A percentile compares a stretch with the other conserved stretches of the same genome.
Conservation (phyloP, 306 rosid genomes). For the Parietaria judaica region DNA sequence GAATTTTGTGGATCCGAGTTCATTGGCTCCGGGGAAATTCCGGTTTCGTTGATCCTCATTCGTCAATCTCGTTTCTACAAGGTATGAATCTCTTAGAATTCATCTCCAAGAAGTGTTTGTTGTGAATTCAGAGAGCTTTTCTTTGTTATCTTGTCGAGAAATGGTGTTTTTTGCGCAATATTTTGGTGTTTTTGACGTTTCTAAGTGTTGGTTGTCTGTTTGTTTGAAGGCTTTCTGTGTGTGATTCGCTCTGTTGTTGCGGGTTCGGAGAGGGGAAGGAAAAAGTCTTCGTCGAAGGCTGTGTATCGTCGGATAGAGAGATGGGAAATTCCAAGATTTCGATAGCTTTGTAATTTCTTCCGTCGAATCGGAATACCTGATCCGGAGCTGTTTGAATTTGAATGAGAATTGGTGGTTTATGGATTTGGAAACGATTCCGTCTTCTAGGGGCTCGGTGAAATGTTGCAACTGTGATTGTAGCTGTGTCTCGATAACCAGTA, state of each 20-base stretch:
- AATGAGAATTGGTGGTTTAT: constrained; percentile 31
- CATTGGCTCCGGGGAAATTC: constrained; percentile 22
- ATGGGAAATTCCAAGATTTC: constrained; percentile 7
- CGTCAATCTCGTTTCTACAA: constrained; percentile 15
- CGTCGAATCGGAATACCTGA: constrained; percentile 15
- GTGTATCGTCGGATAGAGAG: constrained; percentile 20
- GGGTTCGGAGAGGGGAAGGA: constrained; percentile 29
- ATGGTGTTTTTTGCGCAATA: not conserved
- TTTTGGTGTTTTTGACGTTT: constrained; percentile 6
- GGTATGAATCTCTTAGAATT: constrained; percentile 29
- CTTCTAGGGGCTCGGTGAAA: constrained; percentile 46
- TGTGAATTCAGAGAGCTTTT: not conserved
- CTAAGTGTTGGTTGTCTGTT: constrained; percentile 7
- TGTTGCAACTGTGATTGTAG: constrained; percentile 61
- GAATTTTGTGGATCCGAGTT: constrained; percentile 20
- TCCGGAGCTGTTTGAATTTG: constrained; percentile 33
- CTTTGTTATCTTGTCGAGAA: not conserved
- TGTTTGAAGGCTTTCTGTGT: constrained; percentile 25
- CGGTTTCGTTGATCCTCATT: constrained; percentile 19
- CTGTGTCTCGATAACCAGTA: constrained; percentile 37
- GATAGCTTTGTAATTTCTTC: constrained; percentile 16
- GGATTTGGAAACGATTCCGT: constrained; percentile 47
- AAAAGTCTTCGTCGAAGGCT: constrained; percentile 15
- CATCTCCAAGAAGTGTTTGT: not conserved
- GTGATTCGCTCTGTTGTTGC: constrained; percentile 27